Evolutionary conservation across 2,329 filamentous ascomycete genomes (phyloP).

Genomic region (Diatrype stigma): DNA sequence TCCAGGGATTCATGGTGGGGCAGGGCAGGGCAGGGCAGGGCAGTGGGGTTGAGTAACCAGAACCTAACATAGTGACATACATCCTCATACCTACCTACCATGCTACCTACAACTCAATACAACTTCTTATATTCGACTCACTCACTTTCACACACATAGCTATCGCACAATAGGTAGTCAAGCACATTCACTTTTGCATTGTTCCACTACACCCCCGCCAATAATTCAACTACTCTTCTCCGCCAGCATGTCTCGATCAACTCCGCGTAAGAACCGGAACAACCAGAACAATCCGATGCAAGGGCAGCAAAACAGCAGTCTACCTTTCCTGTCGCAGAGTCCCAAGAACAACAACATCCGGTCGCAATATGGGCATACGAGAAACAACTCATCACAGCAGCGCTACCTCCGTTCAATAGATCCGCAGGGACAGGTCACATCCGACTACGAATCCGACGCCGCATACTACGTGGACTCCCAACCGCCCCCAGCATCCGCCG

Average conservation of each 20-base stretch:
- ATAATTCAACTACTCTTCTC: too few species aligned
- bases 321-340: conserved; percentile 3
- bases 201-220: conserved; percentile 12
- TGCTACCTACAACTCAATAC: too few species aligned
- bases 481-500: conserved; percentile 38
- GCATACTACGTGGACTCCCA: conserved; percentile 42
- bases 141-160: too few species aligned
- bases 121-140: too few species aligned
- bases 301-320: conserved; percentile 15
- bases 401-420: conserved; percentile 18
- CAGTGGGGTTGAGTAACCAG: too few species aligned
- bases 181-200: too few species aligned
- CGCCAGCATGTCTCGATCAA: conserved; percentile 30
- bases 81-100: too few species aligned
- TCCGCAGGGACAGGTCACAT: conserved; percentile 32
- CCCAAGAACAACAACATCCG: conserved; percentile 19
- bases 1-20: too few species aligned
- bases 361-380: conserved; percentile 36
- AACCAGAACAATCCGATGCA: conserved; percentile 15
- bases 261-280: conserved; percentile 29
- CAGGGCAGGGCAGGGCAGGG: too few species aligned
- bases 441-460: conserved; percentile 66
- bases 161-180: too few species aligned
- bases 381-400: conserved; percentile 22
- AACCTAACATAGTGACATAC: too few species aligned